These are phyloP conservation scores for Ustilago nuda DNA, from an alignment of 1,284 basidiomycete species.

Conservation along the genomic window DNA sequence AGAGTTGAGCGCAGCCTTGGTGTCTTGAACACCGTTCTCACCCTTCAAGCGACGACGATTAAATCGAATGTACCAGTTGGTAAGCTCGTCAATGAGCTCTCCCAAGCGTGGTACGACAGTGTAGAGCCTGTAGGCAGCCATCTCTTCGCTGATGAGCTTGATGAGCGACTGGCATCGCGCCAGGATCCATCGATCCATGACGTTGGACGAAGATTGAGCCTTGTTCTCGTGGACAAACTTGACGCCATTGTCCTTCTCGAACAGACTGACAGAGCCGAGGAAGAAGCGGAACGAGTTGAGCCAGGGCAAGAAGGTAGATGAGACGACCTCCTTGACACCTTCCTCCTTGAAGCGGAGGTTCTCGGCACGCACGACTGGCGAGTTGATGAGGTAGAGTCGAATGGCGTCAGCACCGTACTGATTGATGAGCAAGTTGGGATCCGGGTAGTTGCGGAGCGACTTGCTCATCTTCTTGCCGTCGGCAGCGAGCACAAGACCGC, in stretches of 20 bases:
- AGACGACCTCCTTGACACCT: conserved; percentile 95
- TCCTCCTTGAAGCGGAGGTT: conserved; percentile 98
- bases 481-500: conserved; percentile 93
- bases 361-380: conserved; percentile 96
- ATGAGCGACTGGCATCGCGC: conserved; percentile 97
- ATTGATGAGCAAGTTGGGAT: conserved; percentile 90
- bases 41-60: conserved; percentile 96
- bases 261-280: conserved; percentile 89
- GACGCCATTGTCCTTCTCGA: conserved; percentile 83
- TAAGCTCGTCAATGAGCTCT: conserved; percentile 93
- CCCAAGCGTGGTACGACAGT: conserved; percentile 95
- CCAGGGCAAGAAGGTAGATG: conserved; percentile 96
- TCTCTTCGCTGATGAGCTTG: conserved; percentile 89
- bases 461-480: conserved; percentile 99
- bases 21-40: conserved; percentile 90
- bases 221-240: conserved; percentile 90
- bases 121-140: conserved; percentile 97
- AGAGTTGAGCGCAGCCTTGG: conserved; percentile 89
- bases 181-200: conserved; percentile 99
- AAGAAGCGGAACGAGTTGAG: conserved; percentile 99
- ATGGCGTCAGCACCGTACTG: conserved; percentile 96
- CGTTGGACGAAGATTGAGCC: conserved; percentile 85
- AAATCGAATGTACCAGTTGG: conserved; percentile 99
- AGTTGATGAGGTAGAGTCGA: conserved; percentile 98
- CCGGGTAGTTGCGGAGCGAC: conserved; percentile 97